Evolutionary conservation across 768 basidiomycete species (phyloP).

Genomic region (Leccinum variicolor): DNA sequence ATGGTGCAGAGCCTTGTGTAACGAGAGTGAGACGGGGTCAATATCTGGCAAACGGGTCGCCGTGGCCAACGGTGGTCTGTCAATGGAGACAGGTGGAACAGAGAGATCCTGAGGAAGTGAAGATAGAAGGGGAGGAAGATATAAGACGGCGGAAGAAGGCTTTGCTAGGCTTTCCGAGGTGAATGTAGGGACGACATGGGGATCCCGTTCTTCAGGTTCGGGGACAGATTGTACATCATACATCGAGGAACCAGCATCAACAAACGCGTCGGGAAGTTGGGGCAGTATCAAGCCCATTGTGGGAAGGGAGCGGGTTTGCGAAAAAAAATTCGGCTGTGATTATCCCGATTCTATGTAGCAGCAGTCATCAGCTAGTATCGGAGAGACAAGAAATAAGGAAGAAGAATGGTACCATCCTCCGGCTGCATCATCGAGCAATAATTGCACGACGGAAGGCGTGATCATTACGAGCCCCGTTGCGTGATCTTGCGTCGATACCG

Average conservation of each 20-base stretch:
- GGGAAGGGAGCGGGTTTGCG: background rate
- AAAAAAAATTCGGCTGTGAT: too few relatives aligned
- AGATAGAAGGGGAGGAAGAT: slow-evolving; percentile 83
- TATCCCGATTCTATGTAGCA: slow-evolving; percentile 6
- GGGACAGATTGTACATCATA: background rate
- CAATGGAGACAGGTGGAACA: slow-evolving; percentile 20
- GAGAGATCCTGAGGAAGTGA: slow-evolving; percentile 54
- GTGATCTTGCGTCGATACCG: slow-evolving; percentile 31
- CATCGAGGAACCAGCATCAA: background rate
- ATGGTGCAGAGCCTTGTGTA: slow-evolving; percentile 81
- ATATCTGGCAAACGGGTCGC: slow-evolving; percentile 80
- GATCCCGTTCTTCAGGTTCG: slow-evolving; percentile 35
- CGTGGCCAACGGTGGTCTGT: slow-evolving; percentile 52
- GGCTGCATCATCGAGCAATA: background rate
- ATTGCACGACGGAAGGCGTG: slow-evolving; percentile 8
- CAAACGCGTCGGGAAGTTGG: background rate
- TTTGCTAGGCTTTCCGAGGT: slow-evolving; percentile 33
- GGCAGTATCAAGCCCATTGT: slow-evolving; percentile 20
- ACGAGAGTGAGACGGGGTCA: slow-evolving; percentile 76
- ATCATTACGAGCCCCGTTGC: slow-evolving; percentile 23
- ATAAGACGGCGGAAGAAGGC: slow-evolving; percentile 56
- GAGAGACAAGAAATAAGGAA: background rate
- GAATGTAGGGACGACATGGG: slow-evolving; percentile 57
- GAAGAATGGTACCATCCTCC: background rate
- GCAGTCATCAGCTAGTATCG: background rate